phyloP scores from a whole-genome alignment of 2,329 filamentous ascomycete genomes.

The Ascochyta koolunga region DNA sequence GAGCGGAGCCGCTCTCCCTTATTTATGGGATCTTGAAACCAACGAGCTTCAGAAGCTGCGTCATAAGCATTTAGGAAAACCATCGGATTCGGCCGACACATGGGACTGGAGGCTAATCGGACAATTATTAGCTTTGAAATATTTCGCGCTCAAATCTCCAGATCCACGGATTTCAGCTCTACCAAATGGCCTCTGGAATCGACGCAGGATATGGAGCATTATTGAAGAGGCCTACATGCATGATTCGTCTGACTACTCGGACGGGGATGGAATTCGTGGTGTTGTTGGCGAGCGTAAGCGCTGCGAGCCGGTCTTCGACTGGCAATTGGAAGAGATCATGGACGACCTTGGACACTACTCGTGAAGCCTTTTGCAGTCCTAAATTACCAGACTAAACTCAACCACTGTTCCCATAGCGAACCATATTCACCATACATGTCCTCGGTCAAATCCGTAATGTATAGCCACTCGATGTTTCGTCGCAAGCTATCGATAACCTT shows the following conservation, averaged over 20 bases:
- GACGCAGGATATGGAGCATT: conserved; percentile 35
- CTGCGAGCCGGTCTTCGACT: conserved; percentile 8
- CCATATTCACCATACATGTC: conserved; percentile 26
- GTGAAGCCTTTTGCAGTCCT: not conserved
- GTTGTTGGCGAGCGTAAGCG: not conserved
- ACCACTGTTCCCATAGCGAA: conserved; percentile 26
- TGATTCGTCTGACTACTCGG: not conserved
- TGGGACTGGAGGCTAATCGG: conserved; percentile 30
- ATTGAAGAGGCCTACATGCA: conserved; percentile 21
- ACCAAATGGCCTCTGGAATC: conserved; percentile 32
- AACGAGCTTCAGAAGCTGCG: conserved; percentile 11
- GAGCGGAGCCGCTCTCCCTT: conserved; percentile 26
- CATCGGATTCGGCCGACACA: not conserved
- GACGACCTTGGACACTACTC: conserved; percentile 15
- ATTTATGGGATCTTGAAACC: conserved; percentile 35
- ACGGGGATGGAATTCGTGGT: not conserved
- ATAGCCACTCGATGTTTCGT: conserved; percentile 31
- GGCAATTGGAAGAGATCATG: conserved; percentile 15
- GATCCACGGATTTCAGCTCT: conserved; percentile 20
- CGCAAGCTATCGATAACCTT: conserved; percentile 28
- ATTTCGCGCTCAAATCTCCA: conserved; percentile 15
- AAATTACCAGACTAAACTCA: conserved; percentile 21
- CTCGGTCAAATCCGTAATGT: conserved; percentile 27
- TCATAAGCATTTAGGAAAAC: not conserved
- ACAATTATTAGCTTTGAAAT: conserved; percentile 21